These are phyloP conservation scores for Coniferiporia weirii DNA, from an alignment of 1,284 basidiomycete species.

Conservation along the genomic window DNA sequence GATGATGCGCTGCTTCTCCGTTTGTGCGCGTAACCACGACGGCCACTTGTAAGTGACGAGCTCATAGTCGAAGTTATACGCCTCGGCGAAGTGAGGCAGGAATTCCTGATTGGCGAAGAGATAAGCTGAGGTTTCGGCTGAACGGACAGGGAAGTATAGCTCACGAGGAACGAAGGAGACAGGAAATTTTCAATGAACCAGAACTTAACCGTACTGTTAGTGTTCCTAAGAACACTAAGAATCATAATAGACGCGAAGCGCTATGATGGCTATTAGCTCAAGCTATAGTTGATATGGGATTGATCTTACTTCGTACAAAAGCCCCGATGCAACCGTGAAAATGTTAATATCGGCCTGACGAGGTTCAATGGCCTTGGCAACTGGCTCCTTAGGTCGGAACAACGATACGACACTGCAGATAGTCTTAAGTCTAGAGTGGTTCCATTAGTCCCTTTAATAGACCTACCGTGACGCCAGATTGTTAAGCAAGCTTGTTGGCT, in stretches of 20 bases:
- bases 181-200: slow-evolving; percentile 99
- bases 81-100: slow-evolving; percentile 85
- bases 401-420: slow-evolving; percentile 48
- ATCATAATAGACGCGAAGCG: slow-evolving; percentile 99
- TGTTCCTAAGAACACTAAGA: slow-evolving; percentile 90
- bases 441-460: neutral
- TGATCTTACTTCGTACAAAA: slow-evolving; percentile 81
- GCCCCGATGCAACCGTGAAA: slow-evolving; percentile 95
- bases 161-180: slow-evolving; percentile 91
- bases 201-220: slow-evolving; percentile 91
- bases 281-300: neutral
- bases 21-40: slow-evolving; percentile 92
- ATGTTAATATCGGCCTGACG: slow-evolving; percentile 91
- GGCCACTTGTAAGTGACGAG: slow-evolving; percentile 99
- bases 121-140: slow-evolving; percentile 13
- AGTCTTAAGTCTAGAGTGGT: neutral
- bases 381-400: slow-evolving; percentile 36
- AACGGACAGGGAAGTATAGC: slow-evolving; percentile 23
- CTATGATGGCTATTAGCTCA: slow-evolving; percentile 35
- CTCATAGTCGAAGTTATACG: slow-evolving; percentile 94
- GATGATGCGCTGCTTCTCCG: slow-evolving; percentile 96
- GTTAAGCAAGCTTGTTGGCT: slow-evolving; percentile 36
- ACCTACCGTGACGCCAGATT: slow-evolving; percentile 47
- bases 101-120: slow-evolving; percentile 61
- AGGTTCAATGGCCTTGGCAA: slow-evolving; percentile 22